Percentiles rank a stretch among this genome's conserved stretches.
phyloP scores from a whole-genome alignment of 257 asterid species.

The Oldenlandia corymbosa region DNA sequence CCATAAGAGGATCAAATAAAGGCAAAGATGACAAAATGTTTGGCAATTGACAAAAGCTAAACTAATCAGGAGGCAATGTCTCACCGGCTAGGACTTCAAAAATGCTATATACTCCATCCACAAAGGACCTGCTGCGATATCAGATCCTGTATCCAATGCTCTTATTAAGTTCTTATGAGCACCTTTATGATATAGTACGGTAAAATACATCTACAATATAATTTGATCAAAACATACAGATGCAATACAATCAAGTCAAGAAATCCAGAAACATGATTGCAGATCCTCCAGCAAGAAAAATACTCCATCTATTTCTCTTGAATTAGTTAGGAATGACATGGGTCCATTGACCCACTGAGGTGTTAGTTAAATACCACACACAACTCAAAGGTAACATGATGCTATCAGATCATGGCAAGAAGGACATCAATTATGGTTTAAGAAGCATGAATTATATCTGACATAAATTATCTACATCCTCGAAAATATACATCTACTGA shows the following conservation, averaged over 20 bases:
- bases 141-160: conserved; percentile 61
- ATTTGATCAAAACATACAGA: too few species aligned
- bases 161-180: neutral
- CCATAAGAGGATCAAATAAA: conserved; percentile 15
- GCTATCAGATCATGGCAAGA: neutral
- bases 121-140: conserved; percentile 86
- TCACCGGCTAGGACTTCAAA: conserved; percentile 83
- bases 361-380: neutral
- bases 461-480: too few species aligned
- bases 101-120: conserved; percentile 93
- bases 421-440: neutral
- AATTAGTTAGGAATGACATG: neutral
- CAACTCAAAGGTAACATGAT: neutral
- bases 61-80: conserved; percentile 16
- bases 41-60: conserved; percentile 14
- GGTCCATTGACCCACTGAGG: neutral
- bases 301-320: neutral
- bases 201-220: conserved; percentile 1
- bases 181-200: neutral
- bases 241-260: neutral
- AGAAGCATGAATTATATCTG: too few species aligned
- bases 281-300: neutral
- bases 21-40: conserved; percentile 13
- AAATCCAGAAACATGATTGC: neutral
- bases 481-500: too few species aligned